Evolutionary conservation across 2,329 filamentous ascomycete species (phyloP).

Genomic region (Cercospora sp.): DNA sequence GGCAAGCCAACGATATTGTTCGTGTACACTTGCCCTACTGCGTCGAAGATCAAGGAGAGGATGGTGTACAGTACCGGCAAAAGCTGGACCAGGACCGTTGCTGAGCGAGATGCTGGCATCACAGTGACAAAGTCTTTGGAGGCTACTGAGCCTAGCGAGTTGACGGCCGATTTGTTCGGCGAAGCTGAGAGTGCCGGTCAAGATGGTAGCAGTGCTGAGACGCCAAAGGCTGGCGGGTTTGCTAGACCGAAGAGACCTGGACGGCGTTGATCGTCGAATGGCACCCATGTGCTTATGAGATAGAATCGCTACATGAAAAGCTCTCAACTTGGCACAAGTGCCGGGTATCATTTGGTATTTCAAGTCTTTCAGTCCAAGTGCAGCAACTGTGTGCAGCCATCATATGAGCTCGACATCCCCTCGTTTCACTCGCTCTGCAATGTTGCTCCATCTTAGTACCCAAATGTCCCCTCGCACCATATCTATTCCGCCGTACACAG

Average conservation of each 20-base stretch:
- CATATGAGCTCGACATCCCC: slow-evolving; percentile 68
- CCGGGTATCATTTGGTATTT: slow-evolving; percentile 12
- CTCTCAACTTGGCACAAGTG: slow-evolving; percentile 1
- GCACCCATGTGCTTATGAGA: not conserved
- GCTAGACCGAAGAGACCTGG: slow-evolving; percentile 78
- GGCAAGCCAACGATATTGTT: slow-evolving; percentile 63
- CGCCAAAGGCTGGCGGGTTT: slow-evolving; percentile 65
- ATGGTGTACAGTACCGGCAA: slow-evolving; percentile 73
- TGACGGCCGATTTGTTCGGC: slow-evolving; percentile 64
- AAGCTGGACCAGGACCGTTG: slow-evolving; percentile 62
- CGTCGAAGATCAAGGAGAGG: slow-evolving; percentile 73
- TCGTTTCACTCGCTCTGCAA: slow-evolving; percentile 66
- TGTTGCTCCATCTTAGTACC: slow-evolving; percentile 61
- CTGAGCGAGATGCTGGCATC: slow-evolving; percentile 65
- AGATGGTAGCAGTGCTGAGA: slow-evolving; percentile 62
- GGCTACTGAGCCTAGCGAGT: slow-evolving; percentile 65
- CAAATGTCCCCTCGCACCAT: slow-evolving; percentile 53
- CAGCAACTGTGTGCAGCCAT: too few relatives aligned
- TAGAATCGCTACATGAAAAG: not conserved
- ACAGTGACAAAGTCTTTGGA: slow-evolving; percentile 68
- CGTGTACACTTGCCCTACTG: slow-evolving; percentile 76
- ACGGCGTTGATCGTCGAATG: slow-evolving; percentile 45
- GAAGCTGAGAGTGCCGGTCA: slow-evolving; percentile 41
- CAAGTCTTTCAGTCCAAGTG: too few relatives aligned
- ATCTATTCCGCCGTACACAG: slow-evolving; percentile 42